A percentile compares a stretch with the other conserved stretches of the same genome.
Evolutionary conservation across 2,329 filamentous ascomycete genomes (phyloP).

Genomic region (Podosphaera fusca): DNA sequence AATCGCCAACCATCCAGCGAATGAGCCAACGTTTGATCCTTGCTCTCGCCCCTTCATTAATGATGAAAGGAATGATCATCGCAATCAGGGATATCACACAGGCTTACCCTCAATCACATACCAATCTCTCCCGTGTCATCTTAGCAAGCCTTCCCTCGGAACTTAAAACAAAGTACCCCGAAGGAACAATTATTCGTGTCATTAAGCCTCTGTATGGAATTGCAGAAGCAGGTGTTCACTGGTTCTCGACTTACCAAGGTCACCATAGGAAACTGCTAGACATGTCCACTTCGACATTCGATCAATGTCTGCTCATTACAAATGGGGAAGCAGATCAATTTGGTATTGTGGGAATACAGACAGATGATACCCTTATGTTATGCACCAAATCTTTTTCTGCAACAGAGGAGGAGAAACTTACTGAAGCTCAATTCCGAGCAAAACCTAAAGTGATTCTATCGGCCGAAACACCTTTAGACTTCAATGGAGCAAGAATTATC

Average conservation of each 20-base stretch:
- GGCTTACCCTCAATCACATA: not conserved
- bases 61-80: not conserved
- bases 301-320: not conserved
- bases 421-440: not conserved
- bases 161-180: not conserved
- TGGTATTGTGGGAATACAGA: conserved; percentile 2
- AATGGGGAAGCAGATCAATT: conserved; percentile 1
- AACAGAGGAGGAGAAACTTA: not conserved
- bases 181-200: not conserved
- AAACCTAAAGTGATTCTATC: not conserved
- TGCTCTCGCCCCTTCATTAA: not conserved
- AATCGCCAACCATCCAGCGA: conserved; percentile 4
- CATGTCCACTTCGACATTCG: no score
- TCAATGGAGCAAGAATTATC: not conserved
- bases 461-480: not conserved
- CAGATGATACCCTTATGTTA: conserved; percentile 2
- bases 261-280: conserved; percentile 1
- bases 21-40: conserved; percentile 2
- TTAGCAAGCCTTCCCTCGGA: not conserved
- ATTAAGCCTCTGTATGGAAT: conserved; percentile 1
- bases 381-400: not conserved
- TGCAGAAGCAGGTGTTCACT: not conserved
- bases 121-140: not conserved
- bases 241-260: not conserved
- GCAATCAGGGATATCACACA: conserved; percentile 2